Evolutionary conservation across 73 alveolate genomes (phyloP).

Genomic region (Stentor coeruleus): DNA sequence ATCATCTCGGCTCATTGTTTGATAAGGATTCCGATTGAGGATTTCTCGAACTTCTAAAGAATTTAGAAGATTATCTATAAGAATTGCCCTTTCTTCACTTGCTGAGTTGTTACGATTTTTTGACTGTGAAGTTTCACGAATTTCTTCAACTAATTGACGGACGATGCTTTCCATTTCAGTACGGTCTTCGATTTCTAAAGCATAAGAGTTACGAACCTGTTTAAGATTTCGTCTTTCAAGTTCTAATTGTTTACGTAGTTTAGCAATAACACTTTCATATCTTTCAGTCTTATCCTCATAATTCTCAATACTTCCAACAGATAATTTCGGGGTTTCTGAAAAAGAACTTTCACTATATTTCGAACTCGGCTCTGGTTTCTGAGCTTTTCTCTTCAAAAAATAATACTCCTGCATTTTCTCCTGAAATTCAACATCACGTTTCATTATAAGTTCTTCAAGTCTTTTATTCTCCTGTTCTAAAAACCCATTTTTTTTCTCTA

Average conservation of each 20-base stretch:
- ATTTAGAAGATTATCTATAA: neutral
- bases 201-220: neutral
- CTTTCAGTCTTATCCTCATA: neutral
- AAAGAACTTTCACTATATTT: neutral
- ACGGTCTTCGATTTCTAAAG: neutral
- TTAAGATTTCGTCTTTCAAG: neutral
- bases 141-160: neutral
- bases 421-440: neutral
- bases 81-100: conserved; percentile 14
- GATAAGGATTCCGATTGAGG: neutral
- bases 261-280: conserved; percentile 20
- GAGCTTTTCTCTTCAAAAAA: neutral
- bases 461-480: neutral
- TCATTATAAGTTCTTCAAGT: neutral
- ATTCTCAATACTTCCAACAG: neutral
- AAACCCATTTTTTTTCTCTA: neutral
- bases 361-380: neutral
- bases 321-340: neutral
- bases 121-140: neutral
- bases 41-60: neutral
- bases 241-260: neutral
- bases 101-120: neutral
- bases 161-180: conserved; percentile 17
- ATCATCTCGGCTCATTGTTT: neutral
- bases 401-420: neutral